A percentile compares a stretch with the other conserved stretches of the same genome.
Evolutionary conservation across 352 stramenopile genomes (phyloP).

Genomic region (Thalassiosira mediterranea): DNA sequence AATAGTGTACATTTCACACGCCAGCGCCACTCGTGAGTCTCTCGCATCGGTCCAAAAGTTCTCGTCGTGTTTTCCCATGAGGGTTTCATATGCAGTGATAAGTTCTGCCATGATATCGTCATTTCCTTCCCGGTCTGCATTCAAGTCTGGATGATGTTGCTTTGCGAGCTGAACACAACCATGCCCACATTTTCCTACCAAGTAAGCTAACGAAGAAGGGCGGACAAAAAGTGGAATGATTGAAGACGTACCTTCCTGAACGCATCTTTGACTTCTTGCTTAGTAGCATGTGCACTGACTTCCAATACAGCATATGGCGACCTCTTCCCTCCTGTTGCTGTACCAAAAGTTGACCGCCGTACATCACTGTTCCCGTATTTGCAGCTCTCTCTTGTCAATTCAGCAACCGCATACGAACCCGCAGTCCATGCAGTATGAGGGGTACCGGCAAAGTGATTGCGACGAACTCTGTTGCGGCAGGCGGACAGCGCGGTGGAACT

Average conservation of each 20-base stretch:
- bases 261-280: conserved; percentile 32
- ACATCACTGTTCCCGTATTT: no score
- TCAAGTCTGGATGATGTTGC: conserved; percentile 46
- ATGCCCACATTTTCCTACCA: not conserved
- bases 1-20: conserved; percentile 46
- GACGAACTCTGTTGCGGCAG: no score
- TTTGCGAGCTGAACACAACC: conserved; percentile 27
- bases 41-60: conserved; percentile 9
- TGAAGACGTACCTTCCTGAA: conserved; percentile 29
- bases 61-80: conserved; percentile 31
- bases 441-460: no score
- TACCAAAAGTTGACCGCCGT: not conserved
- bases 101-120: conserved; percentile 30
- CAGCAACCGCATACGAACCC: no score
- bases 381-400: no score
- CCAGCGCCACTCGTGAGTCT: conserved; percentile 34
- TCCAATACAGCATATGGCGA: conserved; percentile 33
- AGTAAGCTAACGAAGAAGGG: no score
- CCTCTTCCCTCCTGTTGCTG: not conserved
- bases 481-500: no score
- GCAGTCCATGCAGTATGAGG: no score
- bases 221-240: not conserved
- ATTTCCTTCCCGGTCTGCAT: conserved; percentile 1
- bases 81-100: conserved; percentile 37
- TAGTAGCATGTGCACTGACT: conserved; percentile 27